phyloP scores from a whole-genome alignment of 129 eudicot species.

The Cynara cardunculus region DNA sequence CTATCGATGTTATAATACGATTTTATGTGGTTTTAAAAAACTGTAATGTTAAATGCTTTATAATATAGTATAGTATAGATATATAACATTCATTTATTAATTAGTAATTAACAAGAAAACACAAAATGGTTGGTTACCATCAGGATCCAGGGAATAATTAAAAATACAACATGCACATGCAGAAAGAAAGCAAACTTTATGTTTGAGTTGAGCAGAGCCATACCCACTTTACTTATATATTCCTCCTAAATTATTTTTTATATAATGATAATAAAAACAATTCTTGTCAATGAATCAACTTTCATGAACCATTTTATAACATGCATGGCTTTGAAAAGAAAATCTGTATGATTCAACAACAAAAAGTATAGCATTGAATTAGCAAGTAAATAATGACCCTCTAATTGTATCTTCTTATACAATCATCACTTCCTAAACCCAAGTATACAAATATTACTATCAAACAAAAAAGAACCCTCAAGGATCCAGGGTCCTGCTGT shows the following conservation, averaged over 20 bases:
- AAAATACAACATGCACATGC: not conserved
- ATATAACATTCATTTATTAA: not conserved
- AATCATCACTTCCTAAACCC: not conserved
- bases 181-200: too few species aligned
- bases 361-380: not conserved
- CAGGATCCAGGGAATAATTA: too few species aligned
- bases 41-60: too few species aligned
- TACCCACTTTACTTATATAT: too few species aligned
- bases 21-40: too few species aligned
- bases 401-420: not conserved
- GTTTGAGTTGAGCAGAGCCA: too few species aligned
- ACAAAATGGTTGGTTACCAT: not conserved
- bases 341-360: not conserved
- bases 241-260: not conserved
- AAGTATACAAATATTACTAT: conserved; percentile 4
- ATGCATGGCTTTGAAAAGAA: not conserved
- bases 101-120: not conserved
- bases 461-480: not conserved
- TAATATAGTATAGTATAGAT: too few species aligned
- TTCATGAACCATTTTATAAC: too few species aligned
- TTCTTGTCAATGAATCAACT: not conserved
- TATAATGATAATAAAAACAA: too few species aligned
- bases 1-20: too few species aligned
- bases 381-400: conserved; percentile 5
- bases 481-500: not conserved